Conservation (phyloP, 345 rosid genomes). For the Gossypium turneri region DNA sequence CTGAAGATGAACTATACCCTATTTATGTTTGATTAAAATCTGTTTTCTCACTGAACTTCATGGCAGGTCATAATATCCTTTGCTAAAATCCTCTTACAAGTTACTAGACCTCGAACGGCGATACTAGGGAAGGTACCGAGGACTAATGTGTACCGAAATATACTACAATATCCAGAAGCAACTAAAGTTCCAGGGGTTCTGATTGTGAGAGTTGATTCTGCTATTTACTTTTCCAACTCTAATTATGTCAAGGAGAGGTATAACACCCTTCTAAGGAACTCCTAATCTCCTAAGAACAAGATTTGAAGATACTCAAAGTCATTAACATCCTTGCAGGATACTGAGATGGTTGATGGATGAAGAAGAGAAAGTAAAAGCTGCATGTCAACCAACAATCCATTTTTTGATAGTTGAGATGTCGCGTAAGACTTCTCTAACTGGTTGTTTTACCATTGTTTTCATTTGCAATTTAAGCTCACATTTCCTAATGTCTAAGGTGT, state of each 20-base stretch:
- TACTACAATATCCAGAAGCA: constrained; percentile 87
- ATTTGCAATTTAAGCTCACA: neutral
- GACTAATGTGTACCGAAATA: constrained; percentile 76
- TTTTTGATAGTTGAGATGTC: constrained; percentile 82
- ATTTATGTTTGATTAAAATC: neutral
- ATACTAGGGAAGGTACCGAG: constrained; percentile 82
- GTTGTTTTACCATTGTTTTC: neutral
- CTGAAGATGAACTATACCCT: neutral
- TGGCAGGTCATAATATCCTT: constrained; percentile 79
- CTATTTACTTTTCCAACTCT: constrained; percentile 95
- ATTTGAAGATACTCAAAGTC: neutral
- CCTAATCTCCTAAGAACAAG: neutral
- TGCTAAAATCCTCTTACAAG: constrained; percentile 89
- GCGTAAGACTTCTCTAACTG: constrained; percentile 41
- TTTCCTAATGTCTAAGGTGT: neutral
- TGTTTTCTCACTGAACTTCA: neutral
- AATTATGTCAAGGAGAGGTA: constrained; percentile 91
- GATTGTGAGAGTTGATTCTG: constrained; percentile 88
- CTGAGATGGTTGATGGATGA: constrained; percentile 87
- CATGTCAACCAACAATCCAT: constrained; percentile 37
- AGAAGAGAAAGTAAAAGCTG: constrained; percentile 52
- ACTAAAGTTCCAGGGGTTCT: constrained; percentile 69
- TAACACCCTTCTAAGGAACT: neutral
- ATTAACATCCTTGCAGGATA: constrained; percentile 45
- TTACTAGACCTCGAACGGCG: constrained; percentile 87